phyloP scores from a whole-genome alignment of 2,329 filamentous ascomycete species.

The Tolypocladium amazonense region DNA sequence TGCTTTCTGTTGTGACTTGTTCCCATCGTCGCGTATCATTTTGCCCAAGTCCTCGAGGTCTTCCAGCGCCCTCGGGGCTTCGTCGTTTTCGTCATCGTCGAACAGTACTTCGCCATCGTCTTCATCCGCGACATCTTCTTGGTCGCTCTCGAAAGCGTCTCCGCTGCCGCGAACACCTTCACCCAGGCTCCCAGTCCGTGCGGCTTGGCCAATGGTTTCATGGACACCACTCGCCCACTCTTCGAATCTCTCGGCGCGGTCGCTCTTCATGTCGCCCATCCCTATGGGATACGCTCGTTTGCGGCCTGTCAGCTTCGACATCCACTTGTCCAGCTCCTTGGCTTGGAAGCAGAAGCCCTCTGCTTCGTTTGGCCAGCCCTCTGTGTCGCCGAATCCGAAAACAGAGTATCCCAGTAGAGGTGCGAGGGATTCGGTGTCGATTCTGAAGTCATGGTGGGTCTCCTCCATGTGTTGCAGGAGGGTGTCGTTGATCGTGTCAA shows the following conservation, averaged over 20 bases:
- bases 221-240: conserved; percentile 73
- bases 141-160: conserved; percentile 74
- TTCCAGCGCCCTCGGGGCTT: conserved; percentile 39
- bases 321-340: conserved; percentile 84
- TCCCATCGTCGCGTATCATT: conserved; percentile 38
- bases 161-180: conserved; percentile 69
- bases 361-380: conserved; percentile 84
- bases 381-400: conserved; percentile 84
- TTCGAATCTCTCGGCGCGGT: conserved; percentile 52
- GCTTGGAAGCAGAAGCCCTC: conserved; percentile 93
- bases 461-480: conserved; percentile 82
- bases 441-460: conserved; percentile 93
- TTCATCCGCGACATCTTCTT: conserved; percentile 54
- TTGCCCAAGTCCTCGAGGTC: conserved; percentile 79
- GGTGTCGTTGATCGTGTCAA: conserved; percentile 81
- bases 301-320: conserved; percentile 83
- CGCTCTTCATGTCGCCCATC: conserved; percentile 74
- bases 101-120: conserved; percentile 41
- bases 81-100: conserved; percentile 29
- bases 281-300: conserved; percentile 86
- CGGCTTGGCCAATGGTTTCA: conserved; percentile 58
- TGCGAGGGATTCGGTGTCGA: conserved; percentile 77
- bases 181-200: conserved; percentile 44
- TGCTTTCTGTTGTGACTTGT: conserved; percentile 17
- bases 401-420: conserved; percentile 77